Evolutionary conservation across 129 eudicot species (phyloP), one percentile per base, ranked within the genome.

Genomic region (Dittrichia graveolens): DNA sequence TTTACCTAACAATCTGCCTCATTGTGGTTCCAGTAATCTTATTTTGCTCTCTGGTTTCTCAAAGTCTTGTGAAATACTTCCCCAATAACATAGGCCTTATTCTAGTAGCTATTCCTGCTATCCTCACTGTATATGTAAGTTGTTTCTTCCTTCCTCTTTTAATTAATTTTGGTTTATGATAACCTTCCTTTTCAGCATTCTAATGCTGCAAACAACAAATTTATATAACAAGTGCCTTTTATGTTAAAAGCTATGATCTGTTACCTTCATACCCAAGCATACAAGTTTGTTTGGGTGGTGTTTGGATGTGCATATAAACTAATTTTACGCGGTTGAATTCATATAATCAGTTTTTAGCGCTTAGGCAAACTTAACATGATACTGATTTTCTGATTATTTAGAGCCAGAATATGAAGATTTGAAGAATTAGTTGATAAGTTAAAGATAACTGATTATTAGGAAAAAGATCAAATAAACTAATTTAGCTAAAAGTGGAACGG

Each of bases 11-110:
- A 38, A 65, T 83, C 54, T 54, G 72, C 66, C 80, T 86, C 45
- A 83, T 86, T 63, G 73, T 80, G 76, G 77, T 68, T 60, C 88
- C 91, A 67, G 78, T 80, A 53, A 71, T 75, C 72, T 78, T 86
- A 57, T 86, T 86, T 78, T 83, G 85, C 72, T 69, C 73, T 60
- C 73, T 83, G 78, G 91, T 83, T 65, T 76, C 84, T 69, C 81
- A 71, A 71, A 85, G 75, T 66, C 88, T 86, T 68, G 69, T 80
- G 68, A 54, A 65, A 11, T 31, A 69, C 76, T 78, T 80, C 55
- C 76, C 86, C 16, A 55, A 74, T 49, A 76, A 35, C 13, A 8
- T 61, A 49, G 88, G 85, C 71, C 46, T 45, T 71, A 14, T 83
- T 80, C 38, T 86, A 47, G 72, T 75, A 39, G 68, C 57, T 44